A percentile compares a stretch with the other conserved stretches of the same genome.
Evolutionary conservation across 495 filamentous ascomycete species (phyloP).

Genomic region (Daldinia caldariorum): DNA sequence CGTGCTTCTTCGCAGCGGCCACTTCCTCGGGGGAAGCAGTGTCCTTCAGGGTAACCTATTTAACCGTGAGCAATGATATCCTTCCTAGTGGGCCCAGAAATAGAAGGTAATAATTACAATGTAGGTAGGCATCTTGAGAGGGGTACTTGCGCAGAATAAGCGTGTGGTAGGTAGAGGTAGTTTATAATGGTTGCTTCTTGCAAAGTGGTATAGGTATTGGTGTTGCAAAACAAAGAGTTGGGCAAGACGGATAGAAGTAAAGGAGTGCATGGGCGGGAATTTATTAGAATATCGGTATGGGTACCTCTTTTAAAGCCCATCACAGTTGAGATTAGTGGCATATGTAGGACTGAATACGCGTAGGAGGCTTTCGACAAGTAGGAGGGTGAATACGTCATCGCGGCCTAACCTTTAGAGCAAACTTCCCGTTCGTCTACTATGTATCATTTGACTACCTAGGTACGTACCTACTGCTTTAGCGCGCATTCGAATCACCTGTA

Average conservation of each 20-base stretch:
- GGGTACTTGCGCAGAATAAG: conserved; percentile 30
- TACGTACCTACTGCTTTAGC: conserved; percentile 16
- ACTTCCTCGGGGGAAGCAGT: conserved; percentile 68
- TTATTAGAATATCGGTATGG: conserved; percentile 29
- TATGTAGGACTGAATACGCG: conserved; percentile 20
- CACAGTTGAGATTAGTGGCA: conserved; percentile 13
- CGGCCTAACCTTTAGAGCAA: conserved; percentile 26
- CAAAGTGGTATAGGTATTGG: conserved; percentile 8
- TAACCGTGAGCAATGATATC: conserved; percentile 21
- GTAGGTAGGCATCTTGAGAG: conserved; percentile 72
- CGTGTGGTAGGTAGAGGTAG: conserved; percentile 29
- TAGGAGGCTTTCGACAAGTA: conserved; percentile 25
- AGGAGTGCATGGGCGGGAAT: conserved; percentile 27
- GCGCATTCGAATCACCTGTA: conserved; percentile 15
- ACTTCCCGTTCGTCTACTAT: conserved; percentile 23
- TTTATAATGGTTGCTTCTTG: conserved; percentile 18
- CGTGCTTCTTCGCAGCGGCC: conserved; percentile 77
- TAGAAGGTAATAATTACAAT: conserved; percentile 63
- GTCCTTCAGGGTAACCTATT: conserved; percentile 81
- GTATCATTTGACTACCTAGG: background rate
- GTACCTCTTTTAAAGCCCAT: background rate
- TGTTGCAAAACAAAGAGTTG: conserved; percentile 24
- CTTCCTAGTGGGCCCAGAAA: conserved; percentile 3
- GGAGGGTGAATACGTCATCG: conserved; percentile 39
- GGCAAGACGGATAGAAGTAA: conserved; percentile 9